phyloP scores from a whole-genome alignment of 441 rosid genomes.

The Raphanus hybrid region DNA sequence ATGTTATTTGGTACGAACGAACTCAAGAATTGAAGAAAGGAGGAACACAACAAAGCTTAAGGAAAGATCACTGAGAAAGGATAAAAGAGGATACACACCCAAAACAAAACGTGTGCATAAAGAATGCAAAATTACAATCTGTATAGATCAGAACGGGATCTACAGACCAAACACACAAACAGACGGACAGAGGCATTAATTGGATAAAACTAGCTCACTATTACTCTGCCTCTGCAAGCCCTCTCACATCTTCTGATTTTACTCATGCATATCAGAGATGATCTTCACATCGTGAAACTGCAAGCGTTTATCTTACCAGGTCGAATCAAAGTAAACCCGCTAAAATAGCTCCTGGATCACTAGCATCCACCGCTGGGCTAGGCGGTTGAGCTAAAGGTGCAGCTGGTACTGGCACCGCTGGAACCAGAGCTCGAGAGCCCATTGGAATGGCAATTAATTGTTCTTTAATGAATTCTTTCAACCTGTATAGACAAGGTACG shows the following conservation, averaged over 20 bases:
- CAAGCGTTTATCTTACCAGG: not conserved
- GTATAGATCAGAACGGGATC: too few species aligned
- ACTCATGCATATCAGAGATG: slow-evolving; percentile 1
- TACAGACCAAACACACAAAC: not conserved
- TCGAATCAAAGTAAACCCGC: slow-evolving; percentile 32
- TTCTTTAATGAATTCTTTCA: slow-evolving; percentile 38
- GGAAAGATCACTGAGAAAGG: not conserved
- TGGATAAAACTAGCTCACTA: slow-evolving; percentile 4
- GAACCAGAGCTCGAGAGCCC: slow-evolving; percentile 35
- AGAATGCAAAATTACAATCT: not conserved
- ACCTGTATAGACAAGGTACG: slow-evolving; percentile 15
- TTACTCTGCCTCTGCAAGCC: slow-evolving; percentile 1
- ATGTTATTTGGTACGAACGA: not conserved
- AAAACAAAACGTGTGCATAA: slow-evolving; percentile 7
- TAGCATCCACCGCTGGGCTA: slow-evolving; percentile 27
- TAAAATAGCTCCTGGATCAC: slow-evolving; percentile 36
- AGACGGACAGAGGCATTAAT: not conserved
- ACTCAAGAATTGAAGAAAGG: slow-evolving; percentile 1
- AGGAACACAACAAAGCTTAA: not conserved
- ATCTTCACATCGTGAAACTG: not conserved
- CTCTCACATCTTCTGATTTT: not conserved
- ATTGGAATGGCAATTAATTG: slow-evolving; percentile 27
- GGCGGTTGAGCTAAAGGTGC: slow-evolving; percentile 29
- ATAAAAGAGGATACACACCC: slow-evolving; percentile 2
- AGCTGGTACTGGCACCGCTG: slow-evolving; percentile 11